Base-by-base conservation (phyloP, 2,329 filamentous ascomycete genomes). In the Aspergillus novofumigatus region DNA sequence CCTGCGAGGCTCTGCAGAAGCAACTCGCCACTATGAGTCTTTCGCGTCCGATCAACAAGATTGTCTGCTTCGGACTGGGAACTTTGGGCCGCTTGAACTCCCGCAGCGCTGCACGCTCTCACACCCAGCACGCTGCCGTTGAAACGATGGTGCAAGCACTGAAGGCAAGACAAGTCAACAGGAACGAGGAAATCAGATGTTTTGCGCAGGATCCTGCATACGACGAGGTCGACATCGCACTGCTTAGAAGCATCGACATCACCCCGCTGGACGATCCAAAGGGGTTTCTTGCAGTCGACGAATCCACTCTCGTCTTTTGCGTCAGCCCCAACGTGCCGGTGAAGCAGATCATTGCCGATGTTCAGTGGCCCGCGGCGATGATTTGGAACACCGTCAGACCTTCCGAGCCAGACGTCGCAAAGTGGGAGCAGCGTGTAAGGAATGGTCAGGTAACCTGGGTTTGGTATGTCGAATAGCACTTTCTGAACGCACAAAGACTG, bases 281-380 rank as follows among this genome's bases (percentile, higher is more conserved):
- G 7, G 75, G 70, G 3, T 78, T 76, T 55, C 61, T 75, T 1
- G 70, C 72, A 53, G 55, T 77, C 1, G 71, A 78, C 55, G 66
- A 72, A 4, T 55, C 69, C n/a, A 72, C 73, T 11, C 52, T 74
- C 28, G 71, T 77, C n/a, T 63, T 78, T 53, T 73, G 73, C 0
- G 56, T 69, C 9, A 68, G 65, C 35, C 59, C 72, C 1, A 65
- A 70, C 45, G 64, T 72, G 0, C 71, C 75, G 0, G 65, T 75
- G 5, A 73, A 71, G 50, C 70, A 77, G 57, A 69, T 77, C 25
- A 63, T 78, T 38, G 68, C 71, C n/a, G 75, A 77, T 60, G 62
- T 73, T 50, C 68, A 72, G 45, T 70, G 68, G 48, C 75, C 74
- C 6, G 66, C 61, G 2, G 59, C 68, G n/a, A 65, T 71, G 55